phyloP scores from a whole-genome alignment of 495 filamentous ascomycete species.

The Daldinia decipiens region DNA sequence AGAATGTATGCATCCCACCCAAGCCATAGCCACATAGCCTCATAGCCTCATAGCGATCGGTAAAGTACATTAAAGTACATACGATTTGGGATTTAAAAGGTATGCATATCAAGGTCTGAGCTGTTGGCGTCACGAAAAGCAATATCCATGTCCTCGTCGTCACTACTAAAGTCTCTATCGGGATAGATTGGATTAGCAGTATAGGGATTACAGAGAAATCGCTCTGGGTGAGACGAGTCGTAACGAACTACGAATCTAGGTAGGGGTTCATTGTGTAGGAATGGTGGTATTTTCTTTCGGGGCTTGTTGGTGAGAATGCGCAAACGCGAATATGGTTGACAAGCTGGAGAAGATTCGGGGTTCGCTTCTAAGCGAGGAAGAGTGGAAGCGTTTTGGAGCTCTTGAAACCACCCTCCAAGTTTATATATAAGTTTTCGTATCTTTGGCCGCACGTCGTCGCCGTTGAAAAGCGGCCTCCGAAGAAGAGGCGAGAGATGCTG shows the following conservation, averaged over 20 bases:
- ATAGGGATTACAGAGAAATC: constrained; percentile 14
- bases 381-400: constrained; percentile 7
- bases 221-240: constrained; percentile 19
- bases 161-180: constrained; percentile 23
- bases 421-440: constrained; percentile 1
- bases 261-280: constrained; percentile 12
- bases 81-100: neutral
- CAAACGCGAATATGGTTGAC: constrained; percentile 15
- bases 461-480: neutral
- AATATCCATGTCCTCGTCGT: constrained; percentile 28
- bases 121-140: constrained; percentile 10
- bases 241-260: constrained; percentile 30
- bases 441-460: neutral
- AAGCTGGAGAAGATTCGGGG: neutral
- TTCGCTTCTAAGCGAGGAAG: neutral
- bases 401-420: constrained; percentile 8
- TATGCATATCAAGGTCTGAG: neutral
- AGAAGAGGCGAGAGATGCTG: neutral
- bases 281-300: constrained; percentile 16
- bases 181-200: neutral
- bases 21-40: neutral
- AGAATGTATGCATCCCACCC: neutral
- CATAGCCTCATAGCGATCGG: neutral
- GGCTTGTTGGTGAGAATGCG: constrained; percentile 23
- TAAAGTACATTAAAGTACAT: neutral